Evolutionary conservation across 768 basidiomycete species (phyloP), one percentile per base, ranked within the genome.

Genomic region (Mycena indigotica): DNA sequence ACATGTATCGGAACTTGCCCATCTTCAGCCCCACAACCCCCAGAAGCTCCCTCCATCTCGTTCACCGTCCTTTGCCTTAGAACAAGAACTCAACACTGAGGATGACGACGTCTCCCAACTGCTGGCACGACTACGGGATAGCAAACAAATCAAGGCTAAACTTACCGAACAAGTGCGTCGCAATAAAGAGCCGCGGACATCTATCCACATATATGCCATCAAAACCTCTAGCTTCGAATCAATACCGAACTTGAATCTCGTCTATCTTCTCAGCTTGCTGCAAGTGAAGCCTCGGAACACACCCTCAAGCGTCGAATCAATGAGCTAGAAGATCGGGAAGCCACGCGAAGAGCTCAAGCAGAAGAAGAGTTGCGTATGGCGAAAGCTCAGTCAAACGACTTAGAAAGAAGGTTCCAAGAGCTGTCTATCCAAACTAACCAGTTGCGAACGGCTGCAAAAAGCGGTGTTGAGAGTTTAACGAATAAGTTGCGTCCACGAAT

Each of bases 91-190:
- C 52, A 62, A 67, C 44, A 49, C 48, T 24, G 64, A 65, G 28
- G 65, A 64, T 39, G 57, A 60, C 16, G 66, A 65, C 55, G 57
- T 67, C 40, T 64, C 64, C 17, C 60, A 65, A 44, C 41, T 65
- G 25, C 62, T 67, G 62, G 55, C 54, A 35, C 65, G 60, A 26
- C 53, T 69, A 57, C 65, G 58, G 13, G 67, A 69, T 40, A 58
- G 61, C n/a, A 62, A 63, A 26, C 17, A 64, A 15, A 48, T 64
- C 24, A 69, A 69, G 52, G 30, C 59, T 10, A 65, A 69, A 55
- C 61, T 69, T 23, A 61, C 62, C 16, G 66, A 69, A 55, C 59
- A 69, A 56, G 67, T 67, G n/a, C 24, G 67, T 52, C 44, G 41
- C 5, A 25, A 24, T 13, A n/a, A 28, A 16, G 28, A n/a, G 30